A percentile compares a stretch with the other conserved stretches of the same genome.
Conservation (phyloP, 2,329 filamentous ascomycete species). For the Trichoderma harzianum region DNA sequence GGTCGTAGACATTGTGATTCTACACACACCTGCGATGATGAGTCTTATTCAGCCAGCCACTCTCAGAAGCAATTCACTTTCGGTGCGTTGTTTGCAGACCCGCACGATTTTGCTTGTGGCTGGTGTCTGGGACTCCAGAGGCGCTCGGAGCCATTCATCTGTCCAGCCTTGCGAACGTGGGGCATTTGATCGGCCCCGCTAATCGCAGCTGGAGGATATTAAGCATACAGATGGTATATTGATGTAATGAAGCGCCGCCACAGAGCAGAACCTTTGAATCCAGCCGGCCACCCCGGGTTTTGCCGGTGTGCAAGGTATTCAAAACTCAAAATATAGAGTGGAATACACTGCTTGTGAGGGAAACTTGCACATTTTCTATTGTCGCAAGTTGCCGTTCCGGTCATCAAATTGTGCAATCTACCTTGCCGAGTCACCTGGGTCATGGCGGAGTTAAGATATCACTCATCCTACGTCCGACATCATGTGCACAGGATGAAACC, state of each 20-base stretch:
- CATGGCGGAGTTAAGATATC: neutral
- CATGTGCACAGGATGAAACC: neutral
- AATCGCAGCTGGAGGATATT: neutral
- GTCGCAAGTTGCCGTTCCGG: neutral
- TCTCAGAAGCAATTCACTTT: neutral
- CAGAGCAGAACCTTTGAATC: neutral
- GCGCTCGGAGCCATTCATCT: slow-evolving; percentile 13
- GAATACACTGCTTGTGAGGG: neutral
- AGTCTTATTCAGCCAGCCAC: neutral
- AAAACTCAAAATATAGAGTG: neutral
- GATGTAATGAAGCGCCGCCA: neutral
- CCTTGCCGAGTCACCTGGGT: neutral
- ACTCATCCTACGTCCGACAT: neutral
- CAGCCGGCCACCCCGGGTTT: neutral
- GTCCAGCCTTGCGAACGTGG: slow-evolving; percentile 15
- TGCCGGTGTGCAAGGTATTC: neutral
- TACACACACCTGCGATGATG: neutral
- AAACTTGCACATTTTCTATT: neutral
- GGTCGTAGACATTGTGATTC: neutral
- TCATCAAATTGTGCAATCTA: neutral
- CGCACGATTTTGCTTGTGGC: neutral
- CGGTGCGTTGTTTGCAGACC: neutral
- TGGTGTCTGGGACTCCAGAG: neutral
- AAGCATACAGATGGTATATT: neutral
- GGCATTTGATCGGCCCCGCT: slow-evolving; percentile 8